Conservation (phyloP, 2,329 filamentous ascomycete species). For the Colletotrichum sp. region DNA sequence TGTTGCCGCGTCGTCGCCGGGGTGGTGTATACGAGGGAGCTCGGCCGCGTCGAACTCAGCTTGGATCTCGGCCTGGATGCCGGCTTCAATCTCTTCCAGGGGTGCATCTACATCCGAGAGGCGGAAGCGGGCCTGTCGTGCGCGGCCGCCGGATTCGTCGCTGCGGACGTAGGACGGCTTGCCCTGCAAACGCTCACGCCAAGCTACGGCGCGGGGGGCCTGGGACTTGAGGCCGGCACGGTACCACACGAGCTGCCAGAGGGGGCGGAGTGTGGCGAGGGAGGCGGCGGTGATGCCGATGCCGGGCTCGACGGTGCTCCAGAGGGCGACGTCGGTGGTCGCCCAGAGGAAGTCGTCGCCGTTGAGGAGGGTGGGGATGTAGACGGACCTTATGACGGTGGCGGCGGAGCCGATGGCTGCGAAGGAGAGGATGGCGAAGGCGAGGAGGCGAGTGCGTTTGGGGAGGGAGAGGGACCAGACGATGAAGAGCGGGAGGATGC, state of each 20-base stretch:
- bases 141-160: neutral
- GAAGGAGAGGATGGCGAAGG: slow-evolving; percentile 33
- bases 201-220: neutral
- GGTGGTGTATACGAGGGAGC: neutral
- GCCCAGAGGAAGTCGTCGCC: slow-evolving; percentile 47
- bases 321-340: slow-evolving; percentile 47
- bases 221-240: neutral
- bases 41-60: neutral
- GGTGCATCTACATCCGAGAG: neutral
- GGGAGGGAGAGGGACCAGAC: slow-evolving; percentile 47
- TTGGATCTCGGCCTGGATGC: neutral
- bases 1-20: neutral
- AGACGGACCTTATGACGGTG: slow-evolving; percentile 47
- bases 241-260: slow-evolving; percentile 23
- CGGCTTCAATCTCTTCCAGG: neutral
- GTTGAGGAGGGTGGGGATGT: slow-evolving; percentile 39
- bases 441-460: slow-evolving; percentile 38
- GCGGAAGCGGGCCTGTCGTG: neutral
- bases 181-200: slow-evolving; percentile 8
- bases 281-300: slow-evolving; percentile 45
- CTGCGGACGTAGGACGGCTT: slow-evolving; percentile 11
- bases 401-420: slow-evolving; percentile 39
- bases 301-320: slow-evolving; percentile 49
- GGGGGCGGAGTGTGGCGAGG: slow-evolving; percentile 43
- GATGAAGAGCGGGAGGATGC: slow-evolving; percentile 42